Base-by-base conservation (phyloP, 352 stramenopile species). In the Phytophthora rubi region DNA sequence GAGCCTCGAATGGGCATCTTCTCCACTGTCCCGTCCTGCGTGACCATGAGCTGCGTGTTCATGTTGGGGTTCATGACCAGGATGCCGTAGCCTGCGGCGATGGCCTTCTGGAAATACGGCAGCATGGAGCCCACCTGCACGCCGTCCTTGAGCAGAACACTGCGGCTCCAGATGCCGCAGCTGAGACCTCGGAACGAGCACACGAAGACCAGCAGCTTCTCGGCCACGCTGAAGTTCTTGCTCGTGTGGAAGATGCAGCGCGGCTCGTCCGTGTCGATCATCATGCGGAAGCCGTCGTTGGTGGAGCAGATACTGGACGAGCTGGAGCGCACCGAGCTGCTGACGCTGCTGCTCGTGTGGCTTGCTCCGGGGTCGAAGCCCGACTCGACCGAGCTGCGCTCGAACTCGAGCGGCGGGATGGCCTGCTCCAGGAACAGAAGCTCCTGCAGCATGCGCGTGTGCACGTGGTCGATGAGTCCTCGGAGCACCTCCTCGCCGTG, bases 41-140 rank as follows among this genome's bases (percentile, higher is more conserved):
- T 72, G n/a, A 89, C 68, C 76, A 97, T 92, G 6, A 88, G 67
- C 62, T 92, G 84, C 30, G 90, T 95, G 71, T 98, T 98, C 75
- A 93, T 92, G 75, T 97, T 98, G 2, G 92, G 90, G 67, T 96
- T 96, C 79, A 95, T 93, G 21, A 98, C 88, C 21, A 96, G 61
- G 23, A 98, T 80, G 33, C 85, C 89, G 62, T 94, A 98, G 2
- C 92, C 92, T 2, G 82, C 79, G 10, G 78, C 67, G 48, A 87
- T 76, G 2, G 91, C 89, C 15, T 88, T 84, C 53, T 91, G 77
- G 57, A 98, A 93, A 65, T 94, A 97, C 15, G 90, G 87, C 53
- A 98, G 72, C 90, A 97, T 97, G 30, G 85, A 93, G 3, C 92
- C 92, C n/a, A 93, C 84, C n/a, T 88, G 75, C 1, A 97, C 84